phyloP scores from a whole-genome alignment of 305 asterid genomes.

The Solanum hybrid region DNA sequence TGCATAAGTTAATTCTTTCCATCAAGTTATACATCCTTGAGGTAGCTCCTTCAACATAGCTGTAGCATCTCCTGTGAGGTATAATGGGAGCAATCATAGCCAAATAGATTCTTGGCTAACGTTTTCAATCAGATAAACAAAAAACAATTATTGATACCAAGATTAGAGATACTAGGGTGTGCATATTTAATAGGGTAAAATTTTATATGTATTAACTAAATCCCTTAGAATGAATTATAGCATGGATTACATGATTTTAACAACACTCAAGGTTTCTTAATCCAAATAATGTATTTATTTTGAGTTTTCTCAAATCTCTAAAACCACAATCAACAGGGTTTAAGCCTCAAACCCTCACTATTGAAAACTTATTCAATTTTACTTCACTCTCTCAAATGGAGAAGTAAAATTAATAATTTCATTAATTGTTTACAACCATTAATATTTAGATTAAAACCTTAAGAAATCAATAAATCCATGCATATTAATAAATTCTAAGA shows the following conservation, averaged over 20 bases:
- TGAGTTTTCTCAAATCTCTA: background rate
- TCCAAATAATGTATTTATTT: background rate
- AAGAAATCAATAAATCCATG: background rate
- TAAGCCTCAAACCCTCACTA: background rate
- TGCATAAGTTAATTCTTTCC: no score
- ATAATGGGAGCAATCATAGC: background rate
- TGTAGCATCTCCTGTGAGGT: background rate
- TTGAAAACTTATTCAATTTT: background rate
- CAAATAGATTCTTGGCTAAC: background rate
- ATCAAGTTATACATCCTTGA: background rate
- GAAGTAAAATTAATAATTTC: background rate
- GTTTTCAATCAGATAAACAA: background rate
- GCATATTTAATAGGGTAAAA: background rate
- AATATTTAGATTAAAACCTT: background rate
- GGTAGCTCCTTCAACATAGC: background rate
- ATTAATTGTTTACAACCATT: background rate
- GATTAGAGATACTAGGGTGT: background rate
- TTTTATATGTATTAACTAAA: background rate
- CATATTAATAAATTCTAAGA: background rate
- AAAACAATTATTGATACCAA: background rate
- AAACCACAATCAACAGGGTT: background rate
- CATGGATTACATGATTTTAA: background rate
- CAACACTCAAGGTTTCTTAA: background rate
- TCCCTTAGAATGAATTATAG: background rate
- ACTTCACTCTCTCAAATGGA: background rate